Base-by-base conservation (phyloP, 2,329 filamentous ascomycete genomes). In the Sporothrix globosa region DNA sequence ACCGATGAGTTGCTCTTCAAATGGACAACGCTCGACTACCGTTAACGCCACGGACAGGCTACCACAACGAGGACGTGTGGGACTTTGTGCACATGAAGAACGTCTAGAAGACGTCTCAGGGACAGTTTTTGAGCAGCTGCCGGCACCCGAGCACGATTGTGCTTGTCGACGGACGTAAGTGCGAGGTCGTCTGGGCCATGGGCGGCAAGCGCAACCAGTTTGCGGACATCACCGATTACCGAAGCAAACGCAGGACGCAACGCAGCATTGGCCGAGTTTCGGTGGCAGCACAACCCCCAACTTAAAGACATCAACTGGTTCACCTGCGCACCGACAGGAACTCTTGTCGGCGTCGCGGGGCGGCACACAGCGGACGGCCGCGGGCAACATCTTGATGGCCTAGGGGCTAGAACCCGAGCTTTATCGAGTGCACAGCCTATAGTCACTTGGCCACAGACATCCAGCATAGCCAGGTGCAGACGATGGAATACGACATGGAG, bases 51-150 rank as follows among this genome's bases (percentile, higher is more conserved):
- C 72, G 46, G 74, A 75, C 61, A 68, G 66, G 71, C 74, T 21
- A 71, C 73, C 24, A 76, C 66, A 74, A 74, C 58, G 74, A 76
- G 1, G 76, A 76, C 50, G 79, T 81, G 0, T 88, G 84, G 78
- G 85, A 88, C 75, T 86, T 82, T 73, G 87, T 86, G 75, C 85
- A 87, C 75, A 82, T 88, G 76, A 86, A 87, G 77, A 84, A 83
- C 44, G 77, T 87, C 34, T 82, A 86, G 73, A 86, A 87, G 34
- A 69, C 83, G 67, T n/a, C 73, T 76, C 0, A 73, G 80, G 0
- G 84, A 84, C 4, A 83, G 87, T 73, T 88, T 85, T 75, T 88
- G 19, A 79, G 88, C n/a, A 87, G 85, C 0, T 80, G 82, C 0
- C 82, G 85, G 1, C 81, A 86, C 74, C 79, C 81, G 60, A 82